Base-by-base conservation (phyloP, 2,329 filamentous ascomycete genomes). In the Diaporthe destruens region DNA sequence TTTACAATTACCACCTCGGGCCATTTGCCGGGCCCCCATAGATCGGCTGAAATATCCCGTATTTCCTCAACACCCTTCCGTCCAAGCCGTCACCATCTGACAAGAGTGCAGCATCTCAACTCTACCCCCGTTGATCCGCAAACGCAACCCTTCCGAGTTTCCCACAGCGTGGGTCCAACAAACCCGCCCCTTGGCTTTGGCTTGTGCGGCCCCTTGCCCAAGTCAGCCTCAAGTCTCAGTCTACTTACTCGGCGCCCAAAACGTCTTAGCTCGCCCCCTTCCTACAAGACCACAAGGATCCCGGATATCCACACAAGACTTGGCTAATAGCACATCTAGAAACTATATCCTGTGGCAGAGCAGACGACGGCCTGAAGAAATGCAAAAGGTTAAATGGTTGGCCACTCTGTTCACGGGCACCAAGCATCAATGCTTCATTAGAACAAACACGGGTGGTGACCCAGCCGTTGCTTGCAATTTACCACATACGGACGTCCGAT, bases 41-140 rank as follows among this genome's bases (percentile, higher is more conserved):
- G 44, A 66, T 66, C 47, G 61, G 61, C 47, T 29, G 61, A 66
- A 66, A 39, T 66, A 66, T 66, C 61, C 61, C 61, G 47, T 66
- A 47, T 66, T 66, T 66, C 61, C 47, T 66, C 61, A 23, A 53
- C 61, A 20, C 14, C 44, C 61, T 66, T 66, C 61, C 61, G 61
- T 53, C 61, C 61, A 66, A 66, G 61, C 61, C 61, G 61, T 12
- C 47, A 18, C 32, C 61, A 39, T 53, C 47, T 39, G 25, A 44
- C 29, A 66, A 39, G 29, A 51, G 59, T 66, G n/a, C 44, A 39
- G 20, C 47, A 53, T 66, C 61, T 66, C 44, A 53, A 36, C 25
- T 66, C 23, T 47, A 18, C 61, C 18, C 32, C 47, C 20, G 39
- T 53, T 66, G 61, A 66, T 66, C 61, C 32, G 32, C 61, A 66